Evolutionary conservation across 1,139 yeast genomes (phyloP).

Genomic region (Tardiomyces depauwii): DNA sequence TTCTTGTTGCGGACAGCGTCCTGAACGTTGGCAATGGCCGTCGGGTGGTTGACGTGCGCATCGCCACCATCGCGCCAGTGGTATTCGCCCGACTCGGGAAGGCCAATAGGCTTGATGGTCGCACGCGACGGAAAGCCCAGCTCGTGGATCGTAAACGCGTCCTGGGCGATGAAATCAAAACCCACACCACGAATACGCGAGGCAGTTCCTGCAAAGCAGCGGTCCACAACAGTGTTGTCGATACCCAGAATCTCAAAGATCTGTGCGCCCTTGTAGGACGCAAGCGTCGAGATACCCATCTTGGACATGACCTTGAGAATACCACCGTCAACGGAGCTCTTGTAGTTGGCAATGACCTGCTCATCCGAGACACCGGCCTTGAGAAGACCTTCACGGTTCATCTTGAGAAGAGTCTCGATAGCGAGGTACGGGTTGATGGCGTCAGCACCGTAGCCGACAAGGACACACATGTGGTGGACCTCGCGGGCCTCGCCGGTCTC

Average conservation of each 20-base stretch:
- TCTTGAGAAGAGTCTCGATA: conserved; percentile 74
- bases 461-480: conserved; percentile 90
- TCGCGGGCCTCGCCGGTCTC: conserved; percentile 98
- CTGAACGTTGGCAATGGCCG: conserved; percentile 89
- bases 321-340: conserved; percentile 77
- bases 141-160: conserved; percentile 88
- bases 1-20: conserved; percentile 96
- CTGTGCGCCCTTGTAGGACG: conserved; percentile 97
- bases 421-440: conserved; percentile 92
- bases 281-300: conserved; percentile 97
- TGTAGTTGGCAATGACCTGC: conserved; percentile 62
- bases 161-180: conserved; percentile 92
- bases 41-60: conserved; percentile 87
- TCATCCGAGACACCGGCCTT: conserved; percentile 45
- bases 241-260: conserved; percentile 95
- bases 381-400: conserved; percentile 73
- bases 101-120: conserved; percentile 57
- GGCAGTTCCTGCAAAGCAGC: conserved; percentile 96
- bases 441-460: conserved; percentile 96
- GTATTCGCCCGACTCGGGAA: conserved; percentile 95
- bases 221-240: conserved; percentile 88
- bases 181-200: conserved; percentile 94
- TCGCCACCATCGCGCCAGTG: conserved; percentile 99
- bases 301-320: conserved; percentile 95
- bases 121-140: conserved; percentile 78